Conservation (phyloP, 345 rosid genomes). For the Arabidopsis thaliana region DNA sequence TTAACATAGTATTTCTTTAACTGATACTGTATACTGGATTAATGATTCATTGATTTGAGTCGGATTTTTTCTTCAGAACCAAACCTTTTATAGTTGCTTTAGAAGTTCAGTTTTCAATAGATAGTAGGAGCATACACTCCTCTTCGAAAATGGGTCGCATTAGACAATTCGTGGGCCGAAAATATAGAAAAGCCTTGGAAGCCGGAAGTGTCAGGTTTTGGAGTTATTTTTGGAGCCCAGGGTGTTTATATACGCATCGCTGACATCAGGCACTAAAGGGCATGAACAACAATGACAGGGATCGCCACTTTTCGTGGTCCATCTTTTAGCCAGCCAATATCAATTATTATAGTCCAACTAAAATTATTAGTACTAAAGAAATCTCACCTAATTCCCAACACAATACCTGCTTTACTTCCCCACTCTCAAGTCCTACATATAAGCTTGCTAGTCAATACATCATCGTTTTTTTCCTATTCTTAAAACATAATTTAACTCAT, state of each 20-base stretch:
- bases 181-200: neutral
- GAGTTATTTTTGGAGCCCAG: neutral
- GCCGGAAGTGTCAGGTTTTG: neutral
- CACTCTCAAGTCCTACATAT: slow-evolving; percentile 14
- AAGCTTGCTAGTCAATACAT: neutral
- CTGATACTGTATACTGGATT: no score
- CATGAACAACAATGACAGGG: slow-evolving; percentile 26
- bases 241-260: slow-evolving; percentile 18
- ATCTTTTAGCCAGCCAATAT: slow-evolving; percentile 23
- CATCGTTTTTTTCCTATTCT: neutral
- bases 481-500: neutral
- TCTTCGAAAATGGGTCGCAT: neutral
- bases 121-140: no score
- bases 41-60: no score
- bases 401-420: slow-evolving; percentile 29
- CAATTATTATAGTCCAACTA: neutral
- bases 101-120: no score
- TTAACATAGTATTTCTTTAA: no score
- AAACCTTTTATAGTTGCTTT: no score
- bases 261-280: slow-evolving; percentile 19
- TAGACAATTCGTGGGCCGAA: neutral
- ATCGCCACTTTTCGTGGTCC: slow-evolving; percentile 25
- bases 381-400: slow-evolving; percentile 37
- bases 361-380: neutral
- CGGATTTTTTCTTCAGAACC: no score